Evolutionary conservation across 2,329 filamentous ascomycete species (phyloP), one percentile per base, ranked within the genome.

Genomic region (Penicillium sp.): DNA sequence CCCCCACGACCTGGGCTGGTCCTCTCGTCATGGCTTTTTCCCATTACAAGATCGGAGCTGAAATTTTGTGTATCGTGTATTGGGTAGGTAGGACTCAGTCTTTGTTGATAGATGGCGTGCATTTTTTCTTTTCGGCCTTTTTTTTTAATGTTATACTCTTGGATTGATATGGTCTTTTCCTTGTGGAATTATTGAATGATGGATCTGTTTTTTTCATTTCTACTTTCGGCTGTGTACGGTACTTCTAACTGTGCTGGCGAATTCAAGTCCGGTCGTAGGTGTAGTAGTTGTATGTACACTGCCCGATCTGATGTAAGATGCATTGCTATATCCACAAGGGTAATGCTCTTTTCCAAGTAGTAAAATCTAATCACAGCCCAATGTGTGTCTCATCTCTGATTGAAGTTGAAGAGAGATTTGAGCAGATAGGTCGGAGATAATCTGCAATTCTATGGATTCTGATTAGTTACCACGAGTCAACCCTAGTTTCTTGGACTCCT

Each of bases 41-140:
- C 18, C 14, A n/a, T n/a, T n/a, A 25, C 35, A 39, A 25, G 33
- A 37, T 31, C 42, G 35, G 14, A 40, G 12, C 33, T 35, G 29
- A 28, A 28, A n/a, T 38, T 13, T 53, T 40, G 18, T 57, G 53
- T 56, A 58, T 55, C 58, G 62, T 58, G 62, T 61, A 59, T 55
- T 54, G 53, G 58, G 56, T 56, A 55, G 58, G 56, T 56, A 55
- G 54, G 58, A 58, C 53, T 58, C 53, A 34, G 55, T 54, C 49
- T 56, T 56, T 64, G 54, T 65, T 62, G 55, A 66, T 67, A 67
- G 62, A 66, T 52, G 58, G 57, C 50, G 58, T 60, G 58, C 54
- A 57, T 61, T 55, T 61, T 55, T 46, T 54, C 42, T 50, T 52
- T 57, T 57, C 25, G 47, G 30, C 41, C 30, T 36, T 34, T 35